Evolutionary conservation across 805 yeast genomes (phyloP), one percentile per base, ranked within the genome.

Genomic region (Ogataea methanolica): DNA sequence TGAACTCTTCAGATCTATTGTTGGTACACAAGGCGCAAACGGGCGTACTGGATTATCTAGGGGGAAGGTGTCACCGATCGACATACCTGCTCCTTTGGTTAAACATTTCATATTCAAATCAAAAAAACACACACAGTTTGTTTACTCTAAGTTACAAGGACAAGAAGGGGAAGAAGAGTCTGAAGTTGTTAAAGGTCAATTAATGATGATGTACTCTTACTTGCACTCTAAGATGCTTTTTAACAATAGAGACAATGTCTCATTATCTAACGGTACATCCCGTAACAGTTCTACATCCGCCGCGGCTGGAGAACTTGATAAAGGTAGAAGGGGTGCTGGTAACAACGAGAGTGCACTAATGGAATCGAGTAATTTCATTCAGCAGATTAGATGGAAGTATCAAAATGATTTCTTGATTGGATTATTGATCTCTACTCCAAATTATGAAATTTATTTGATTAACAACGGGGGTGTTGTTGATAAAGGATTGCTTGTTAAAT

Each of bases 21-120:
- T 62, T 17, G 65, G 64, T 4, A 57, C 65, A 2, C 66, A 60
- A 39, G 65, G 65, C 1, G 46, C 52, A 6, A 57, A 60, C 48
- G 66, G 64, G 22, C 43, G 44, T 12, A 60, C 62, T 16, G 61
- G 63, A 8, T 58, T 62, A 16, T 52, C 65, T 21, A 55, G 58
- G 17, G 72, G 71, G 16, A 68, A 78, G 2, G 65, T 76, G 29
- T 69, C 72, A 45, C 72, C 80, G 6, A 68, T 73, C 17, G 82
- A 75, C 42, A 70, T 81, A 21, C 80, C 79, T 1, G 84, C 82
- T 0, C 79, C 79, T 4, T 53, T 74, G 29, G 75, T 92, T 11
- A 77, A 80, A 50, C 97, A 90, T 67, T 94, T 91, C 60, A 75
- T 90, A 22, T 91, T 80, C 71, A 90, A 88, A 65, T 79, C 88